Percentiles rank a stretch among this genome's conserved stretches.
Evolutionary conservation across 257 asterid species (phyloP).

Genomic region (Oldenlandia corymbosa): DNA sequence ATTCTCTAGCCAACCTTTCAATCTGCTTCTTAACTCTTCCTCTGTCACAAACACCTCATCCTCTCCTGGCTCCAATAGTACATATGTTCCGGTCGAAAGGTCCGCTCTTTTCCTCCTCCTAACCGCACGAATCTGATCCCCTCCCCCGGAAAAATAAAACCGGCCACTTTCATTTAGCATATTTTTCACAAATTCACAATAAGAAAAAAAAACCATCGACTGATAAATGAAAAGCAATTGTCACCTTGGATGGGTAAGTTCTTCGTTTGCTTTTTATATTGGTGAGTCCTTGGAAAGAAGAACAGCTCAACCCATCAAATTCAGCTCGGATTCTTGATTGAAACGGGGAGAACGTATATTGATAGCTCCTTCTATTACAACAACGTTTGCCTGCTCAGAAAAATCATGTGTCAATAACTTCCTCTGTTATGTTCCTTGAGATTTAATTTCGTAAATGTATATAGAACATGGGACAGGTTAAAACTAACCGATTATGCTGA

Average conservation of each 20-base stretch:
- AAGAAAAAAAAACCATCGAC: background rate
- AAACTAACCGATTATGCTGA: background rate
- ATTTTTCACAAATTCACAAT: no score
- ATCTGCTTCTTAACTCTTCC: constrained; percentile 48
- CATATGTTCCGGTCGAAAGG: constrained; percentile 53
- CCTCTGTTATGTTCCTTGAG: background rate
- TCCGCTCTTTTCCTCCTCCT: constrained; percentile 81
- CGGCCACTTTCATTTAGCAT: background rate
- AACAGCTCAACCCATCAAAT: constrained; percentile 5
- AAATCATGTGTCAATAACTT: background rate
- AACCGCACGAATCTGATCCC: constrained; percentile 32
- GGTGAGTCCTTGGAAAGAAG: constrained; percentile 16
- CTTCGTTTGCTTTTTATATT: constrained; percentile 10
- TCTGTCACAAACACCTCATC: constrained; percentile 67
- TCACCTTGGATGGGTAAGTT: constrained; percentile 29
- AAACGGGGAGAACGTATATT: background rate
- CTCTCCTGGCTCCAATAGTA: constrained; percentile 70
- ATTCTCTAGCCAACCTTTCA: constrained; percentile 58
- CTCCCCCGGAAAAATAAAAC: background rate
- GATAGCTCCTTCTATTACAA: background rate
- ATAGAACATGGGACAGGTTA: no score
- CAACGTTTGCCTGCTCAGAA: constrained; percentile 17
- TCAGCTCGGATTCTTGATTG: constrained; percentile 17
- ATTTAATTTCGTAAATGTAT: background rate
- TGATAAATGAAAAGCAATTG: background rate